Base-by-base conservation (phyloP, 306 rosid species). In the Potentilla sterilis region DNA sequence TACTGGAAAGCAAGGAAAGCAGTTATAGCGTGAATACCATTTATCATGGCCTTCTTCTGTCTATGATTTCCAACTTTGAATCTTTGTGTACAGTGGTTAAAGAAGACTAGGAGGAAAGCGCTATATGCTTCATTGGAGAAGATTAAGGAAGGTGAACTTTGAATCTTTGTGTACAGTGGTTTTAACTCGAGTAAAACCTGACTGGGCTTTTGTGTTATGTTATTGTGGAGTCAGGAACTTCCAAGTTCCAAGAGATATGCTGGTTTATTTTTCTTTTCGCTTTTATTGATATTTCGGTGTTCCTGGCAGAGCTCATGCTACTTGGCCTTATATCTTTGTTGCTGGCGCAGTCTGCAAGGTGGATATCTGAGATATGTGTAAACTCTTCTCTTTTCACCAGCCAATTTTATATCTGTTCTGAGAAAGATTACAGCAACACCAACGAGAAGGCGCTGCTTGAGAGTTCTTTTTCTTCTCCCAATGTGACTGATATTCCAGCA, bases 341-440 rank as follows among this genome's bases (percentile, higher is more conserved):
- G 85, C 82, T 95, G 96, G 87, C 98, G 72, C 97, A 89, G 85
- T 87, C 91, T 5, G 97, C 96, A 49, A 85, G 97, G 59, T 89
- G 91, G 92, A 90, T 95, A 78, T 95, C 97, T 51, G 91, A 90
- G 85, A 95, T 95, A 79, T 95, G 98, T 74, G 91, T 95, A 37
- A 82, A 84, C 79, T 92, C 98, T 63, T 85, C 98, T 55, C 90
- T 89, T 54, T 89, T 95, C 88, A 87, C 51, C 81, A 89, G 92
- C 43, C 77, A 73, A 55, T 95, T 95, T 81, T 95, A 85, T 65
- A 75, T 85, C 40, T 95, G 98, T 83, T 82, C 97, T 2, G 92
- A 90, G 75, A 72, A 89, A 75, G 92, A 92, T 74, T 72, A 80
- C 64, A 67, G 43, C 67, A 37, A 63, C 69, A 58, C 7, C 34